phyloP scores from a whole-genome alignment of 2,329 filamentous ascomycete species.

The Apiospora malaysiana region DNA sequence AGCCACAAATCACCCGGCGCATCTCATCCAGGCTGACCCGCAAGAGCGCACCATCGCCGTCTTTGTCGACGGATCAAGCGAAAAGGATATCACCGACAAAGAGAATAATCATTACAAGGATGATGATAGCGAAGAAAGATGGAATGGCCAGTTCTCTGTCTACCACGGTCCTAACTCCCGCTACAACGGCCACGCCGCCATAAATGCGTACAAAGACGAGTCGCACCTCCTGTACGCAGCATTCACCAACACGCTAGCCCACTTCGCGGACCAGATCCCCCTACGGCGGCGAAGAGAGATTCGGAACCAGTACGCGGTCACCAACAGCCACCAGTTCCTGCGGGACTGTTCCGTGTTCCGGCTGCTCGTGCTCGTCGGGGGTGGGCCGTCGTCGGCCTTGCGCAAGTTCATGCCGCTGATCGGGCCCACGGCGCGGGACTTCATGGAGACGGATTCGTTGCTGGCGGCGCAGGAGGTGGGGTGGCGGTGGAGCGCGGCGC shows the following conservation, averaged over 20 bases:
- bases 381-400: background rate
- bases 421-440: background rate
- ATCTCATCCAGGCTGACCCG: background rate
- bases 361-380: background rate
- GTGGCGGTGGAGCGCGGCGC: background rate
- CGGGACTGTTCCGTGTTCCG: background rate
- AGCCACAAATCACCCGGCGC: background rate
- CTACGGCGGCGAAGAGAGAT: background rate
- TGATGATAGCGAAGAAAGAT: background rate
- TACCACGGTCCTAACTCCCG: background rate
- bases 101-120: too few species aligned
- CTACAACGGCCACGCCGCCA: background rate
- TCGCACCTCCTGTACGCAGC: background rate
- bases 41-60: background rate
- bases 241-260: background rate
- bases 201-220: background rate
- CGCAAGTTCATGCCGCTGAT: constrained; percentile 3
- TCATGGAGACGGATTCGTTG: background rate
- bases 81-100: background rate
- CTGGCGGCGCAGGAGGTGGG: background rate
- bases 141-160: background rate
- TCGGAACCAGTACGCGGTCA: background rate
- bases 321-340: background rate
- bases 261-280: background rate
- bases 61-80: background rate